Evolutionary conservation across 805 yeast species (phyloP), one percentile per base, ranked within the genome.

Genomic region (Candida hungchunana): DNA sequence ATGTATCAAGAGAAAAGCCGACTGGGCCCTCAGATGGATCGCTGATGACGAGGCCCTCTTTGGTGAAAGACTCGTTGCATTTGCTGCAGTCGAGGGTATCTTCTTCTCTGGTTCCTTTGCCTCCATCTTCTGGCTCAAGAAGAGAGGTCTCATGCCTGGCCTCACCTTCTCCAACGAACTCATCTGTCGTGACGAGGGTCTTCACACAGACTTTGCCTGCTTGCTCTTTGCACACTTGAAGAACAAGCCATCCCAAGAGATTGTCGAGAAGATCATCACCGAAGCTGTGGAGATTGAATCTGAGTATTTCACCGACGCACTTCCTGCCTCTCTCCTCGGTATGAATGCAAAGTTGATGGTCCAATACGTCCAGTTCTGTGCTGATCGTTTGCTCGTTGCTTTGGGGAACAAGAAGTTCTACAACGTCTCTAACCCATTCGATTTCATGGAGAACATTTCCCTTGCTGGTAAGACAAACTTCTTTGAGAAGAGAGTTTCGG

Each of bases 141-240:
- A 90, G 79, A 83, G 96, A 66, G 98, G 98, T 62, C 73, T 90
- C 60, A 90, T 90, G 98, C 97, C 98, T 24, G 98, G 98, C 59
- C 74, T 90, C 56, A 90, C 97, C 29, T 93, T 90, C 75, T 89
- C 97, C 38, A 90, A 90, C 67, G 98, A 90, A 69, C 78, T 90
- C 61, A 90, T 90, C 56, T 88, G 95, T 60, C 87, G 98, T 69
- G 98, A 90, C 65, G 98, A 90, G 72, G 98, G 98, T 63, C 72
- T 93, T 66, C 98, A 90, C 68, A 90, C 98, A 36, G 98, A 90
- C 69, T 90, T 93, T 65, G 98, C 97, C 20, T 93, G 97, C 66
- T 72, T 90, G 59, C 73, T 90, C 62, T 93, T 86, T 70, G 79
- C 95, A 33, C 98, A 90, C 66, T 75, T 90, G 62, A 77, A 83